Evolutionary conservation across 176 grass and related monocot genomes (phyloP).

Genomic region (Chloris gayana): DNA sequence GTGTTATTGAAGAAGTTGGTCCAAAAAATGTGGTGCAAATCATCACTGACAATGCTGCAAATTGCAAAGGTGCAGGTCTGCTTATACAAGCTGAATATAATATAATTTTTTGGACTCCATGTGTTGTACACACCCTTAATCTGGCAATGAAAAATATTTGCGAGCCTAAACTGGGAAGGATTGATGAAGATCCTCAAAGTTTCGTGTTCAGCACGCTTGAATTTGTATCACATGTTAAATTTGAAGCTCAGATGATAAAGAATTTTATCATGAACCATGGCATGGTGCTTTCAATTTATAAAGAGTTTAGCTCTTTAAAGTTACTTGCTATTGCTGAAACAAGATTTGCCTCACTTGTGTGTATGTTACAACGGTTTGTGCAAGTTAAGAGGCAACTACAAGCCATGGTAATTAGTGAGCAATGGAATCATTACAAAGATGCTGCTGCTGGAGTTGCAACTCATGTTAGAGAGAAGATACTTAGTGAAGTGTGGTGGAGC

Average conservation of each 20-base stretch:
- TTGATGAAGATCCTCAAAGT: not conserved
- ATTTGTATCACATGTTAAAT: not conserved
- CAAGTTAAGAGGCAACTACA: not conserved
- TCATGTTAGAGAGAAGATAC: too few relatives aligned
- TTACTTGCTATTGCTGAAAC: too few relatives aligned
- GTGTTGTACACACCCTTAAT: constrained; percentile 3
- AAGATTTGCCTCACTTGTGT: too few relatives aligned
- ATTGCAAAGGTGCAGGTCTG: not conserved
- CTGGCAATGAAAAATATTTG: constrained; percentile 10
- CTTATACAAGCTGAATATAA: not conserved
- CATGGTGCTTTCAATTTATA: too few relatives aligned
- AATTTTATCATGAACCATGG: too few relatives aligned
- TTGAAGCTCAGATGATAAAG: too few relatives aligned
- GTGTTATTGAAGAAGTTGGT: constrained; percentile 15
- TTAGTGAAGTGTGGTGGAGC: not conserved
- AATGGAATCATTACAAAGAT: too few relatives aligned
- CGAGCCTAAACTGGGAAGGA: not conserved
- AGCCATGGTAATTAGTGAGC: too few relatives aligned
- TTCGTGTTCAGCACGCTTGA: not conserved
- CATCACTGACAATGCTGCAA: not conserved
- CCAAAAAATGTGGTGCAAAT: too few relatives aligned
- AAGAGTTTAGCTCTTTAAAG: too few relatives aligned
- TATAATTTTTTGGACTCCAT: not conserved
- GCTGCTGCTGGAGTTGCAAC: too few relatives aligned
- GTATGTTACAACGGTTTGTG: not conserved